A percentile compares a stretch with the other conserved stretches of the same genome.
phyloP scores from a whole-genome alignment of 2,329 filamentous ascomycete species.

The Escovopsis sp. region DNA sequence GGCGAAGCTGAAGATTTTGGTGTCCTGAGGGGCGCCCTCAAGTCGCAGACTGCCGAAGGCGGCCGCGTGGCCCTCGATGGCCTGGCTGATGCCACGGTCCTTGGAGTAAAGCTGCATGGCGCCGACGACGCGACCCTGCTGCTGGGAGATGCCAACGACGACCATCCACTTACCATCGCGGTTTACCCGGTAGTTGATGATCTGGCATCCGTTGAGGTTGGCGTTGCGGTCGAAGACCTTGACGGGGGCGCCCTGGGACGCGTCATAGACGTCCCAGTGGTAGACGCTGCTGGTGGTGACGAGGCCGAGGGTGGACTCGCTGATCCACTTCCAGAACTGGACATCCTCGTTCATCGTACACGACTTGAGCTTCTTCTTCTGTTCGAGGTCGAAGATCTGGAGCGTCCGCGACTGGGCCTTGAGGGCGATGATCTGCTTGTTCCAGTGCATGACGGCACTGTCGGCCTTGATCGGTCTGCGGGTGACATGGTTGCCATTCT shows the following conservation, averaged over 20 bases:
- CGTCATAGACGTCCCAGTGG: constrained; percentile 95
- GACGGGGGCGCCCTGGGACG: constrained; percentile 59
- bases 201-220: constrained; percentile 84
- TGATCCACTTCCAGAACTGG: constrained; percentile 99
- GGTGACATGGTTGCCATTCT: constrained; percentile 92
- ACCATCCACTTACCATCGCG: constrained; percentile 97
- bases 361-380: constrained; percentile 93
- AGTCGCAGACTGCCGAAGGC: constrained; percentile 81
- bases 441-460: constrained; percentile 99
- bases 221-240: constrained; percentile 92
- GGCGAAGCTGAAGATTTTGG: constrained; percentile 93
- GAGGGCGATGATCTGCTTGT: constrained; percentile 85
- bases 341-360: constrained; percentile 95
- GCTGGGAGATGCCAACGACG: constrained; percentile 86
- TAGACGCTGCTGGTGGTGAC: constrained; percentile 85
- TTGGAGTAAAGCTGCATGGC: constrained; percentile 96
- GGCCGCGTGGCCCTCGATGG: constrained; percentile 93
- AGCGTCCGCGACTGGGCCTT: constrained; percentile 89
- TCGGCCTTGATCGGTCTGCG: constrained; percentile 95
- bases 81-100: constrained; percentile 91
- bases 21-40: constrained; percentile 77
- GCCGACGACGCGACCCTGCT: constrained; percentile 84
- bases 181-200: constrained; percentile 98
- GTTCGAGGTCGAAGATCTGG: constrained; percentile 90
- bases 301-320: constrained; percentile 70